Percentiles rank a stretch among this genome's conserved stretches.
phyloP scores from a whole-genome alignment of 129 eudicot genomes.

The Pseudognaphalium luteoalbum region DNA sequence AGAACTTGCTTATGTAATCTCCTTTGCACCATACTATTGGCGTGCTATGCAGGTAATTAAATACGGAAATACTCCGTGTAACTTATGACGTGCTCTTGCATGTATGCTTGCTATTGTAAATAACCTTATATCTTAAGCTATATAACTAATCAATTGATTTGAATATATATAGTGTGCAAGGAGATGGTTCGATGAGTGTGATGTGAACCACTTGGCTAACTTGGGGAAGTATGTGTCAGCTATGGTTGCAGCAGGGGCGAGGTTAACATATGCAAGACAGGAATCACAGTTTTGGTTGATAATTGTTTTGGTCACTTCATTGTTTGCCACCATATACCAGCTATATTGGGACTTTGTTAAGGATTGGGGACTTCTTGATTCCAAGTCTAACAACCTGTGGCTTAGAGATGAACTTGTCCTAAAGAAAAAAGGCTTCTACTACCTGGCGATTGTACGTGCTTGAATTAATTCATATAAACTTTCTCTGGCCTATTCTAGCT shows the following conservation, averaged over 20 bases:
- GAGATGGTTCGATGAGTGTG: slow-evolving; percentile 91
- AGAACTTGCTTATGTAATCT: slow-evolving; percentile 86
- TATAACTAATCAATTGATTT: background rate
- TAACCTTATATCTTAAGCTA: background rate
- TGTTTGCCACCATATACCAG: slow-evolving; percentile 84
- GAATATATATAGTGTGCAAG: slow-evolving; percentile 70
- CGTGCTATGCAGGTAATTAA: slow-evolving; percentile 94
- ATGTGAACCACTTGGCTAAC: slow-evolving; percentile 70
- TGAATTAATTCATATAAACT: background rate
- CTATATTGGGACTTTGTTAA: slow-evolving; percentile 96
- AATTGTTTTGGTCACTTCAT: slow-evolving; percentile 74
- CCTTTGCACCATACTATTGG: slow-evolving; percentile 98
- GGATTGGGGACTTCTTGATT: slow-evolving; percentile 87
- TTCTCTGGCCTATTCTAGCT: background rate
- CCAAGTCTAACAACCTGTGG: slow-evolving; percentile 70
- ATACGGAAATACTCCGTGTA: background rate
- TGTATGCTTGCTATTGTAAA: background rate
- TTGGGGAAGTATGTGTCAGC: slow-evolving; percentile 97
- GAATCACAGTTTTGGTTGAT: slow-evolving; percentile 55
- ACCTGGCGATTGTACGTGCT: slow-evolving; percentile 77
- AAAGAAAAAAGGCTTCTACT: slow-evolving; percentile 75
- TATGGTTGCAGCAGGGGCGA: slow-evolving; percentile 97
- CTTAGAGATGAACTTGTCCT: slow-evolving; percentile 81
- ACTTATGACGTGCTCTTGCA: background rate
- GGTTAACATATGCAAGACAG: slow-evolving; percentile 73